phyloP scores from a whole-genome alignment of 129 eudicot species.

The Tagetes patula region DNA sequence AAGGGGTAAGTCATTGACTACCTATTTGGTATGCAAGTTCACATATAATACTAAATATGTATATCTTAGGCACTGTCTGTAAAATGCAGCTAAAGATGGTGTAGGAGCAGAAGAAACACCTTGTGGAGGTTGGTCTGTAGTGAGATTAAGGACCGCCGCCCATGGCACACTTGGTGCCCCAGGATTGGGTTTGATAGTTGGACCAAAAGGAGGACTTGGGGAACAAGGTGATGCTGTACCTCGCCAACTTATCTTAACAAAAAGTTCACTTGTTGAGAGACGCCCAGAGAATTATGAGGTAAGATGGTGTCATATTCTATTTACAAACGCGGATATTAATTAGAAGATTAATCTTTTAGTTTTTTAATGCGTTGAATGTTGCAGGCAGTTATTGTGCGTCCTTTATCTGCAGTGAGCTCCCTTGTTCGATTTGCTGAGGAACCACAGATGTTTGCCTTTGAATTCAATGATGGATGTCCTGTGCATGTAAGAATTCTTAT shows the following conservation, averaged over 20 bases:
- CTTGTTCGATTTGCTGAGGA: conserved; percentile 98
- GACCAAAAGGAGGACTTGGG: conserved; percentile 98
- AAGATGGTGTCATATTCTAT: conserved; percentile 30
- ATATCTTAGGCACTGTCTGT: conserved; percentile 7
- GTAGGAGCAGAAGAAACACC: conserved; percentile 99
- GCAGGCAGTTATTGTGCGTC: conserved; percentile 97
- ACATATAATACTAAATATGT: not conserved
- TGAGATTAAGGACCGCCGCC: conserved; percentile 85
- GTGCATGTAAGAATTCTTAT: conserved; percentile 64
- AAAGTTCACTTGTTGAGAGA: conserved; percentile 83
- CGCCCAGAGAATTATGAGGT: conserved; percentile 95
- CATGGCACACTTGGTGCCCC: conserved; percentile 74
- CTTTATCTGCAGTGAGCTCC: conserved; percentile 80
- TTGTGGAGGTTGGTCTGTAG: conserved; percentile 88
- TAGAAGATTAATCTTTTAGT: no score
- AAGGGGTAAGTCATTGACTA: conserved; percentile 57
- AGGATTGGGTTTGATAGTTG: conserved; percentile 68
- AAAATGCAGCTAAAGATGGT: conserved; percentile 84
- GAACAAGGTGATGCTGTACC: conserved; percentile 95
- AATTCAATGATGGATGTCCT: conserved; percentile 95
- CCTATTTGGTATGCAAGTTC: conserved; percentile 1
- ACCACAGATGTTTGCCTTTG: conserved; percentile 97
- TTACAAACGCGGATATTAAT: not conserved
- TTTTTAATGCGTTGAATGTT: conserved; percentile 1
- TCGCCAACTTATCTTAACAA: conserved; percentile 88